These are phyloP conservation scores for Buddleja alternifolia DNA, from an alignment of 257 asterid genomes.

Conservation along the genomic window DNA sequence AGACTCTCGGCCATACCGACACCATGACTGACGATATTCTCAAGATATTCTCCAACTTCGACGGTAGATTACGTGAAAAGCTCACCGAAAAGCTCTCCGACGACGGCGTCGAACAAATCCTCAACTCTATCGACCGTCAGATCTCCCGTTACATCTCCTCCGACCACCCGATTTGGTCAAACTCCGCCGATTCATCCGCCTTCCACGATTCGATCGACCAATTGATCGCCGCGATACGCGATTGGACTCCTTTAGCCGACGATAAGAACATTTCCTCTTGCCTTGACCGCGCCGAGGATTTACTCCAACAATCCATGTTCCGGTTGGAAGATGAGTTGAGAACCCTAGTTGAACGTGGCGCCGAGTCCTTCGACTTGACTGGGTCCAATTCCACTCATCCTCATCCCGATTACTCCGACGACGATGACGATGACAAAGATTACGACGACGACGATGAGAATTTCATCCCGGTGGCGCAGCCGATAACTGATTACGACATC, in stretches of 20 bases:
- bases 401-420: slow-evolving; percentile 46
- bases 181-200: slow-evolving; percentile 55
- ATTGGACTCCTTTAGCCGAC: slow-evolving; percentile 71
- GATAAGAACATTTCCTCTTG: slow-evolving; percentile 69
- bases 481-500: slow-evolving; percentile 72
- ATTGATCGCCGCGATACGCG: slow-evolving; percentile 55
- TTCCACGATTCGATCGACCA: slow-evolving; percentile 71
- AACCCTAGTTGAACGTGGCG: slow-evolving; percentile 65
- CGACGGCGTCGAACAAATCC: slow-evolving; percentile 65
- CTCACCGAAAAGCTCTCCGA: slow-evolving; percentile 67
- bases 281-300: slow-evolving; percentile 89
- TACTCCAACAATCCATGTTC: slow-evolving; percentile 90
- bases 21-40: slow-evolving; percentile 92
- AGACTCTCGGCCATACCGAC: slow-evolving; percentile 85
- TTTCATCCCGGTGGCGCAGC: slow-evolving; percentile 85
- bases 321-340: slow-evolving; percentile 86
- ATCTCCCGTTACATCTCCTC: slow-evolving; percentile 62
- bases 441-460: slow-evolving; percentile 56
- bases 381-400: slow-evolving; percentile 44
- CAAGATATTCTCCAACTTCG: slow-evolving; percentile 90
- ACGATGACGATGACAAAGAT: slow-evolving; percentile 47
- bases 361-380: slow-evolving; percentile 65
- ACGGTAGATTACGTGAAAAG: slow-evolving; percentile 80
- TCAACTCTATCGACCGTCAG: slow-evolving; percentile 74
- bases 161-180: slow-evolving; percentile 73